These are phyloP conservation scores for Dioscorea cayenensis DNA, from an alignment of 116 monocot genomes.

Conservation along the genomic window DNA sequence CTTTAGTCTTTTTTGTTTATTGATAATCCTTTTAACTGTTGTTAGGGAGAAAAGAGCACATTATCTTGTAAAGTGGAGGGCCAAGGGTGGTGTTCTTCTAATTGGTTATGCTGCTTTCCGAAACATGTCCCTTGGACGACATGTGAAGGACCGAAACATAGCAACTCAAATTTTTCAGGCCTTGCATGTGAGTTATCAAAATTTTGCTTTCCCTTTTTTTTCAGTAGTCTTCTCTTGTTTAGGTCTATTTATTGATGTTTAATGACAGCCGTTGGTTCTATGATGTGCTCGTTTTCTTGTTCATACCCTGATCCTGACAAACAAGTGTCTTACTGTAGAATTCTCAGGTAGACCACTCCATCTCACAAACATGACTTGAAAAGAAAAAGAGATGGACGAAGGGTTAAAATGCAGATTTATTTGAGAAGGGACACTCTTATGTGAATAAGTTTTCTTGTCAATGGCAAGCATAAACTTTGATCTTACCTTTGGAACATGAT, in stretches of 20 bases:
- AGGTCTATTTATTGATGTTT: background rate
- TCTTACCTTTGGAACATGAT: no score
- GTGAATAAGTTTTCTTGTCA: no score
- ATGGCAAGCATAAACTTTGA: no score
- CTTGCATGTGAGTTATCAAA: constrained; percentile 42
- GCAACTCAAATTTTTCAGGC: constrained; percentile 58
- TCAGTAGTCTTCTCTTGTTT: background rate
- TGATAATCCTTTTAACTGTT: background rate
- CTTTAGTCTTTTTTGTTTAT: background rate
- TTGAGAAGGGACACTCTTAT: no score
- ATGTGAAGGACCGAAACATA: constrained; percentile 58
- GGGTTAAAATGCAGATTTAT: no score
- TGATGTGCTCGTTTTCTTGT: background rate
- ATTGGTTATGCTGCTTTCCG: constrained; percentile 90
- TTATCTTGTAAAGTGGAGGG: constrained; percentile 75
- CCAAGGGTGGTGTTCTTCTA: constrained; percentile 85
- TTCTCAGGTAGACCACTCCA: no score
- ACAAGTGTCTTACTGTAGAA: no score
- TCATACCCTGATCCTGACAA: no score
- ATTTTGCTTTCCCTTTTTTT: background rate
- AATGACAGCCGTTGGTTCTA: background rate
- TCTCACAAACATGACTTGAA: no score
- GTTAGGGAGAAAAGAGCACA: constrained; percentile 62
- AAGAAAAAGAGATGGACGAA: no score
- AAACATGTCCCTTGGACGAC: constrained; percentile 73